A percentile compares a stretch with the other conserved stretches of the same genome.
Conservation (phyloP, 257 asterid genomes). For the Echium plantagineum region DNA sequence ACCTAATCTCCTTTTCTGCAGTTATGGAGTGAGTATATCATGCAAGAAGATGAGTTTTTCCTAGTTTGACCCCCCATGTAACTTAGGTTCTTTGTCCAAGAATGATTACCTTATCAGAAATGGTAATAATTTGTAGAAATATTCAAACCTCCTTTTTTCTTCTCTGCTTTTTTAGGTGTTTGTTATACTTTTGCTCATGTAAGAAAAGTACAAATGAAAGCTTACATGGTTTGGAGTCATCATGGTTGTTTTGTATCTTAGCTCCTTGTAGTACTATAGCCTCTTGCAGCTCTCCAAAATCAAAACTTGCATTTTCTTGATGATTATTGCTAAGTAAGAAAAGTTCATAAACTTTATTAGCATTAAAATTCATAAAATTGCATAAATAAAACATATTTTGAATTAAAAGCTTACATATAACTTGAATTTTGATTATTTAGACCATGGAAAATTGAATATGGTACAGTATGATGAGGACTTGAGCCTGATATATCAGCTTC, state of each 20-base stretch:
- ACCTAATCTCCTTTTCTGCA: conserved; percentile 27
- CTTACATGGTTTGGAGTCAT: conserved; percentile 65
- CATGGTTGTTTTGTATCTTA: conserved; percentile 38
- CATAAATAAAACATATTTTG: background rate
- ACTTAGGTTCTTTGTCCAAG: conserved; percentile 41
- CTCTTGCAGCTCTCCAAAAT: conserved; percentile 86
- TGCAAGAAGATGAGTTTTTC: conserved; percentile 53
- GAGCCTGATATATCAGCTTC: conserved; percentile 36
- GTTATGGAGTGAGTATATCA: conserved; percentile 65
- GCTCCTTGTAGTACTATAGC: conserved; percentile 70
- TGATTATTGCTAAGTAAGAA: conserved; percentile 34
- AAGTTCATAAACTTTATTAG: conserved; percentile 5
- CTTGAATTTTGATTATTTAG: conserved; percentile 36
- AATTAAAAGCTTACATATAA: conserved; percentile 37
- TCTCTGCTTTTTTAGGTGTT: conserved; percentile 12
- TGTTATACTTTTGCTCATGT: conserved; percentile 40
- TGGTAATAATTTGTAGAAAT: conserved; percentile 37
- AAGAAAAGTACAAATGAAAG: conserved; percentile 19
- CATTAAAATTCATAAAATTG: conserved; percentile 10
- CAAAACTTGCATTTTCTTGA: conserved; percentile 62
- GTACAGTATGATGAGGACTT: conserved; percentile 26
- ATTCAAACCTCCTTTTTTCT: conserved; percentile 22
- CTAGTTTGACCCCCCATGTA: conserved; percentile 62
- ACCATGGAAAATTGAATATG: conserved; percentile 52
- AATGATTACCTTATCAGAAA: conserved; percentile 54